phyloP scores from a whole-genome alignment of 257 asterid genomes.

The Echites panduratus region DNA sequence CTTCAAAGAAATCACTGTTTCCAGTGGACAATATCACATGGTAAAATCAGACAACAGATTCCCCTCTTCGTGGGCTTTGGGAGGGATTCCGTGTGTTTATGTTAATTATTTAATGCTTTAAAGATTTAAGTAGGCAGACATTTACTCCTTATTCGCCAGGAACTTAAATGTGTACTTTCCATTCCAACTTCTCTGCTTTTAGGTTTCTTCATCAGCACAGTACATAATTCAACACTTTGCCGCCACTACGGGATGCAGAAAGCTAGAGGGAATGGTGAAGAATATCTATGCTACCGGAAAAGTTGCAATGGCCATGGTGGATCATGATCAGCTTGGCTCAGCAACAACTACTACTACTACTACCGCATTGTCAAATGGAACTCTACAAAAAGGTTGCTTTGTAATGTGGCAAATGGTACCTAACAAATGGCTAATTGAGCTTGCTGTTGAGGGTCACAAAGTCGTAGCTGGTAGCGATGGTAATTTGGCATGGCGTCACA shows the following conservation, averaged over 20 bases:
- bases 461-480: slow-evolving; percentile 83
- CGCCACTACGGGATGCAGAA: slow-evolving; percentile 79
- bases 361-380: slow-evolving; percentile 10
- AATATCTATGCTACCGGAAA: slow-evolving; percentile 71
- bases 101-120: background rate
- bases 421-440: slow-evolving; percentile 70
- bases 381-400: slow-evolving; percentile 64
- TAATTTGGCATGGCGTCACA: slow-evolving; percentile 82
- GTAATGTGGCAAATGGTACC: slow-evolving; percentile 90
- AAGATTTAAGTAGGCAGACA: slow-evolving; percentile 12
- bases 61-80: slow-evolving; percentile 12
- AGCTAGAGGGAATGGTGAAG: slow-evolving; percentile 48
- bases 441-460: slow-evolving; percentile 64
- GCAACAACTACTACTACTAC: background rate
- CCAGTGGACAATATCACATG: slow-evolving; percentile 5
- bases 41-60: slow-evolving; percentile 13
- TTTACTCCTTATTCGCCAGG: slow-evolving; percentile 19
- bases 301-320: slow-evolving; percentile 60
- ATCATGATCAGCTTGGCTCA: slow-evolving; percentile 43
- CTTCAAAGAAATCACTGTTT: background rate
- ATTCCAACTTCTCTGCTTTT: background rate
- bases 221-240: slow-evolving; percentile 77
- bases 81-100: background rate
- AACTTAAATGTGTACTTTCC: background rate
- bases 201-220: slow-evolving; percentile 76